Percentiles rank a stretch among this genome's conserved stretches.
Evolutionary conservation across 2,329 filamentous ascomycete species (phyloP).

Genomic region (Plectosphaerella sp.): DNA sequence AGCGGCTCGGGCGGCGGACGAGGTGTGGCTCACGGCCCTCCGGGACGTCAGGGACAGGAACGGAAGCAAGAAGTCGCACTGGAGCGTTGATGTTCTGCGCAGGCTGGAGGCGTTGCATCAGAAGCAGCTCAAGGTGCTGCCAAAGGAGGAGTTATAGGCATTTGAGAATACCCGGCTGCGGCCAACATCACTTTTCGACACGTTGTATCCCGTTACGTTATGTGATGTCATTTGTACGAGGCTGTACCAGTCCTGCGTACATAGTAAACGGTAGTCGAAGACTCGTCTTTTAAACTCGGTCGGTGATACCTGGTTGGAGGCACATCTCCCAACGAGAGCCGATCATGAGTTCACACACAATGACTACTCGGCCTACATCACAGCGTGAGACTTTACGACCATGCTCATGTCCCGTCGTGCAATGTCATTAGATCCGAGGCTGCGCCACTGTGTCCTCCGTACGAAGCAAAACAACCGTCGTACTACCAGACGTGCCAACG

Average conservation of each 20-base stretch:
- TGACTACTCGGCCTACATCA: too few relatives aligned
- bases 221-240: too few relatives aligned
- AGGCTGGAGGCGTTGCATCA: slow-evolving; percentile 10
- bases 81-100: slow-evolving; percentile 8
- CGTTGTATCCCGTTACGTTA: too few relatives aligned
- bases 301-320: too few relatives aligned
- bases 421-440: not conserved
- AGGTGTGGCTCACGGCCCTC: slow-evolving; percentile 8
- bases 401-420: not conserved
- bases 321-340: too few relatives aligned
- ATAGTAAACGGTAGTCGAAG: not conserved
- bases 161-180: not conserved
- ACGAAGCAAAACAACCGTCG: too few relatives aligned
- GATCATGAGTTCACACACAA: too few relatives aligned
- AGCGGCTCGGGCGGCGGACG: slow-evolving; percentile 8
- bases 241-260: too few relatives aligned
- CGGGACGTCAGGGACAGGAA: slow-evolving; percentile 8
- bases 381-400: too few relatives aligned
- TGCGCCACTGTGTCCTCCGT: not conserved
- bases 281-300: too few relatives aligned
- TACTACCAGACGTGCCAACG: not conserved
- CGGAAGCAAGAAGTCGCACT: slow-evolving; percentile 7
- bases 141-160: slow-evolving; percentile 19
- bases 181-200: not conserved
- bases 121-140: slow-evolving; percentile 9